Conservation (phyloP, 352 stramenopile species). For the Globisporangium emineosum region DNA sequence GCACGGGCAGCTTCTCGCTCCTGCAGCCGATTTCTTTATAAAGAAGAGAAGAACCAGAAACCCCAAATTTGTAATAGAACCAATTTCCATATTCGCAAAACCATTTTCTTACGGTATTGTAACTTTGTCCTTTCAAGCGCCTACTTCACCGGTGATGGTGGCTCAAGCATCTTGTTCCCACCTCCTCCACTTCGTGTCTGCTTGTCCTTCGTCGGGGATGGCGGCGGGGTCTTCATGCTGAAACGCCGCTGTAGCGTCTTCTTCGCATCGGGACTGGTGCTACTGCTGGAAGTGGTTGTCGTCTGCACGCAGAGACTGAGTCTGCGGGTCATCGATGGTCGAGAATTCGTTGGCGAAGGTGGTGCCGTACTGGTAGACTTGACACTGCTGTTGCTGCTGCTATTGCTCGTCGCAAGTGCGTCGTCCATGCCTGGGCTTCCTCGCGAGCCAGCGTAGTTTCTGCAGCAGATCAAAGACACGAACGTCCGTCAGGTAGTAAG, state of each 20-base stretch:
- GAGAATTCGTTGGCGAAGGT: slow-evolving; percentile 17
- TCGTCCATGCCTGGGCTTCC: not conserved
- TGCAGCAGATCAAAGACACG: slow-evolving; percentile 8
- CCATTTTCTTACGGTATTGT: too few relatives aligned
- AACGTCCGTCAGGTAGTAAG: not conserved
- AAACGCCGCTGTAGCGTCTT: slow-evolving; percentile 38
- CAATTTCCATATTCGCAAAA: slow-evolving; percentile 3
- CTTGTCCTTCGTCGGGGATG: slow-evolving; percentile 8
- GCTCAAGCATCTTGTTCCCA: not conserved
- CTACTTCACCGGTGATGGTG: not conserved
- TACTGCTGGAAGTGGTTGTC: not conserved
- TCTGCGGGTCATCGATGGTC: slow-evolving; percentile 24
- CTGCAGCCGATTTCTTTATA: slow-evolving; percentile 85
- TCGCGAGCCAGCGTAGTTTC: slow-evolving; percentile 62
- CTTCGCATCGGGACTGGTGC: slow-evolving; percentile 18
- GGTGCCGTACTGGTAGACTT: not conserved
- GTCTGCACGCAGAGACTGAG: slow-evolving; percentile 48
- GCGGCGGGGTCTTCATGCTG: slow-evolving; percentile 26
- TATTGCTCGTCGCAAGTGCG: not conserved
- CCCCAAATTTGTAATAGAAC: slow-evolving; percentile 11
- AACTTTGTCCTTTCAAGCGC: too few relatives aligned
- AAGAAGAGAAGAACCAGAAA: too few relatives aligned
- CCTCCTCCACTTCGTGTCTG: slow-evolving; percentile 9
- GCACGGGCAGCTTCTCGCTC: slow-evolving; percentile 96
- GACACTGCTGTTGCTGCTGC: not conserved